Evolutionary conservation across 768 basidiomycete genomes (phyloP).

Genomic region (Xerocomellus dryophilus): DNA sequence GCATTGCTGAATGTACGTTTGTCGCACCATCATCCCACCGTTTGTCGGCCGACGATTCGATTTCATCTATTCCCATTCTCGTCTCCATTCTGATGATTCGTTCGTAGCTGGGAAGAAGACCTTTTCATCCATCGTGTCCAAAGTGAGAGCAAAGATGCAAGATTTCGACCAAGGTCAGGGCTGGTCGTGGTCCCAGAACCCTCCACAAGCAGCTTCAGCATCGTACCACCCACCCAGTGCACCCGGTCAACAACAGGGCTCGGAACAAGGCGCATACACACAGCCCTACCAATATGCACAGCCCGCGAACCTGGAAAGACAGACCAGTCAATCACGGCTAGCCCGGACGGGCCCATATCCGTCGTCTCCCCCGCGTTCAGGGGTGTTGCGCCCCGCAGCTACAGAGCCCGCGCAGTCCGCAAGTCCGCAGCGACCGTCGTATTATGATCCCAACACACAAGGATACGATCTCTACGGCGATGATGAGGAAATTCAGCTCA

Average conservation of each 20-base stretch:
- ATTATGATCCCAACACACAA: conserved; percentile 36
- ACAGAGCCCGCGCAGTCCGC: neutral
- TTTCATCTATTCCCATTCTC: neutral
- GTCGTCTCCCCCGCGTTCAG: conserved; percentile 16
- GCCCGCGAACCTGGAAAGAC: neutral
- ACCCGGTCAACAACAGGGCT: neutral
- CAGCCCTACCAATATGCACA: conserved; percentile 5
- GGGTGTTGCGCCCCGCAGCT: neutral
- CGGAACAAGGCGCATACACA: neutral
- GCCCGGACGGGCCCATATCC: conserved; percentile 8
- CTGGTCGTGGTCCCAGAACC: conserved; percentile 13
- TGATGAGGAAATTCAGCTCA: conserved; percentile 14
- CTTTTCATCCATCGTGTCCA: conserved; percentile 64
- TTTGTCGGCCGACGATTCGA: neutral
- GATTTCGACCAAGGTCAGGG: conserved; percentile 60
- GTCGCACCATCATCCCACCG: neutral
- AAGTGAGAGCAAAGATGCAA: conserved; percentile 81
- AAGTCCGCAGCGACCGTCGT: conserved; percentile 24
- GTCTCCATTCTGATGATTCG: neutral
- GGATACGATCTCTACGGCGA: conserved; percentile 29
- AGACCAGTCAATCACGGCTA: conserved; percentile 4
- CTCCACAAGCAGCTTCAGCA: neutral
- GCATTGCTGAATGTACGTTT: conserved; percentile 72
- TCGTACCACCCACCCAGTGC: neutral
- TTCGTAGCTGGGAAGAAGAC: conserved; percentile 72